Conservation (phyloP, 2,329 filamentous ascomycete species). For the Calonectria pseudoturangicola region DNA sequence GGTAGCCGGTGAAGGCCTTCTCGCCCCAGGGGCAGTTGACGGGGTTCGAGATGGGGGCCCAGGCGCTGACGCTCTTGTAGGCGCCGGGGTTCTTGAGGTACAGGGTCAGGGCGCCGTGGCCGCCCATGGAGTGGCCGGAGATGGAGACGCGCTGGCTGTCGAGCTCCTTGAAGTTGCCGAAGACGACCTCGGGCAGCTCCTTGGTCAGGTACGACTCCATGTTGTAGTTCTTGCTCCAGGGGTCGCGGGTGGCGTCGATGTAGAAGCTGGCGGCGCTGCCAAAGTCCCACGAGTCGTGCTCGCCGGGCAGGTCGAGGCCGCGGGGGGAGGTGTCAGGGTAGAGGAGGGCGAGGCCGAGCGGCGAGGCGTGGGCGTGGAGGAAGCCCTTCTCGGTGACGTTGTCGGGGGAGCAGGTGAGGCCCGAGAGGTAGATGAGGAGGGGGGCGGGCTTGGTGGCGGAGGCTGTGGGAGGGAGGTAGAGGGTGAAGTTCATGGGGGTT, state of each 20-base stretch:
- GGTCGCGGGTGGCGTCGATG: slow-evolving; percentile 85
- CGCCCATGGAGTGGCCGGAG: slow-evolving; percentile 97
- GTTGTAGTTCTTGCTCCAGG: slow-evolving; percentile 86
- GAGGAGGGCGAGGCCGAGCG: slow-evolving; percentile 90
- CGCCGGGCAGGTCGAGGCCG: slow-evolving; percentile 86
- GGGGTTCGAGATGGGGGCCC: slow-evolving; percentile 93
- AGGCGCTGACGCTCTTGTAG: slow-evolving; percentile 93
- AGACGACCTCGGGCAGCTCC: slow-evolving; percentile 89
- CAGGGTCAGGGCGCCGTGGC: slow-evolving; percentile 93
- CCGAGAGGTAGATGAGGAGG: slow-evolving; percentile 93
- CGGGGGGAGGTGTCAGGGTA: slow-evolving; percentile 97
- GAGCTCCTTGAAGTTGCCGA: slow-evolving; percentile 80
- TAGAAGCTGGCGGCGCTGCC: slow-evolving; percentile 96
- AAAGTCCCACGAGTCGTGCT: slow-evolving; percentile 94
- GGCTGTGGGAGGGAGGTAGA: slow-evolving; percentile 89
- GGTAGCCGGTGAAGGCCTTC: slow-evolving; percentile 95
- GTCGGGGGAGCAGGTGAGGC: slow-evolving; percentile 95
- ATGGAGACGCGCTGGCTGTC: slow-evolving; percentile 85
- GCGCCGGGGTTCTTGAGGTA: slow-evolving; percentile 93
- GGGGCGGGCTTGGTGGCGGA: slow-evolving; percentile 76
- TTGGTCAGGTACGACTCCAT: slow-evolving; percentile 96
- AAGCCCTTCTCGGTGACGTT: slow-evolving; percentile 90
- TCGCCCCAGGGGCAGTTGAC: slow-evolving; percentile 92
- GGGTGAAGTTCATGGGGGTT: slow-evolving; percentile 93
- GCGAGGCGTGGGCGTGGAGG: slow-evolving; percentile 88